Base-by-base conservation (phyloP, 2,329 filamentous ascomycete species). In the Trichophyton simii region DNA sequence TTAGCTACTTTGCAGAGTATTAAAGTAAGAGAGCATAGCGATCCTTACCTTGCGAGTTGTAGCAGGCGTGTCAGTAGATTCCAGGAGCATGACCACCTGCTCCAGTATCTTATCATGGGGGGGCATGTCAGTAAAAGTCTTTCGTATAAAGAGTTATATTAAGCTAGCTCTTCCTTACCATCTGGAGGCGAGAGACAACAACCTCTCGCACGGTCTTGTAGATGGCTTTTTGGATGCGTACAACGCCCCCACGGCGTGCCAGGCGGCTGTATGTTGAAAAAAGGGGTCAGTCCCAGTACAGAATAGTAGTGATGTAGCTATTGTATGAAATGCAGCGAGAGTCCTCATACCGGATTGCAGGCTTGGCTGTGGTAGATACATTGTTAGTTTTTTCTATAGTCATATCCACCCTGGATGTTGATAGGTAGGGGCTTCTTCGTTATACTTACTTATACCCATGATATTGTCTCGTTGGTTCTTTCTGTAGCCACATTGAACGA, bases 231-330 rank as follows among this genome's bases (percentile, higher is more conserved):
- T 70, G 67, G 0, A 75, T 74, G 0, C 73, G 60, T 0, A 65
- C 54, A 0, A 75, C 65, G 0, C 73, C 73, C 0, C 71, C 73
- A 3, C 73, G 70, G 1, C 73, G 72, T 1, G 73, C 73, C 1
- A 75, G 72, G 52, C 71, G 69, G 48, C 73, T 72, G 28, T 2
- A 41, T 8, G 2, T 25, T 5, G 34, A n/a, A 50, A 13, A n/a
- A 15, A 11, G 11, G 22, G 50, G 50, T 54, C 15, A 54, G 22
- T 9, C 4, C 13, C 9, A 9, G 13, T 34, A 28, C 11, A 38
- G 34, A 38, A 38, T 13, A 8, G 34, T 38, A 13, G 3, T 38
- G 3, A 9, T 1, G 34, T 11, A 13, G 31, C 15, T 22, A 20
- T 38, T 9, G 11, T 13, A 42, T 7, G 28, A 31, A 6, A 31